Evolutionary conservation across 2,329 filamentous ascomycete species (phyloP).

Genomic region (Colletotrichum musicola): DNA sequence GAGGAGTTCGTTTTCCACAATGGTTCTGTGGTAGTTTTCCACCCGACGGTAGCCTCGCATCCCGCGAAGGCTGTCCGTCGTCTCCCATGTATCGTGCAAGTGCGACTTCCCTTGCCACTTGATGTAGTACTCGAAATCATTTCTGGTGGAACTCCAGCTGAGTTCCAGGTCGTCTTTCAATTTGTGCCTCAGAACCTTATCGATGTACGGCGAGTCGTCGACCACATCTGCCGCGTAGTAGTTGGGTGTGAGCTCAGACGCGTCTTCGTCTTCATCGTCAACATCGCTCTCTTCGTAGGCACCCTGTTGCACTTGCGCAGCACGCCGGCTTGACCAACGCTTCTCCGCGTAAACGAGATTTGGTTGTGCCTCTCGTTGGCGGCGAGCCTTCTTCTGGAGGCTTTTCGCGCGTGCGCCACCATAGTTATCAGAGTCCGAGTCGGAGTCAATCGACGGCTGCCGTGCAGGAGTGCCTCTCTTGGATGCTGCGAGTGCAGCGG

Average conservation of each 20-base stretch:
- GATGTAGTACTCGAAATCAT: constrained; percentile 92
- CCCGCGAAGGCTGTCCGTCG: constrained; percentile 77
- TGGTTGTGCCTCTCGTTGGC: constrained; percentile 76
- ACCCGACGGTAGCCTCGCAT: constrained; percentile 88
- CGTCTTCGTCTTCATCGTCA: constrained; percentile 75
- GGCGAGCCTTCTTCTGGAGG: constrained; percentile 81
- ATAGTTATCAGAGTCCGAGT: constrained; percentile 82
- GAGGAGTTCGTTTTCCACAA: constrained; percentile 83
- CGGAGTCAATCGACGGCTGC: constrained; percentile 64
- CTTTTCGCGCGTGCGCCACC: constrained; percentile 79
- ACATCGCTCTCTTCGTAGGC: constrained; percentile 76
- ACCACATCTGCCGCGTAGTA: constrained; percentile 79
- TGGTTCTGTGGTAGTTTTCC: constrained; percentile 93
- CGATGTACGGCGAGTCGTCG: constrained; percentile 87
- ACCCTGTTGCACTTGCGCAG: constrained; percentile 75
- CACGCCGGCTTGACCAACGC: constrained; percentile 90
- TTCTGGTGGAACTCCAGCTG: constrained; percentile 67
- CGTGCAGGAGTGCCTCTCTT: constrained; percentile 70
- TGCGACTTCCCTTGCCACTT: constrained; percentile 98
- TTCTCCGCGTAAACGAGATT: constrained; percentile 81
- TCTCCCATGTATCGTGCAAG: constrained; percentile 96
- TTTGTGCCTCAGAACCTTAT: constrained; percentile 90
- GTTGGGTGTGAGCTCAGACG: constrained; percentile 69
- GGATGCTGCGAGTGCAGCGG: constrained; percentile 59
- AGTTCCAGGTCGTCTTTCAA: constrained; percentile 76